Conservation (phyloP, 2,329 filamentous ascomycete species). For the Annulohypoxylon truncatum region DNA sequence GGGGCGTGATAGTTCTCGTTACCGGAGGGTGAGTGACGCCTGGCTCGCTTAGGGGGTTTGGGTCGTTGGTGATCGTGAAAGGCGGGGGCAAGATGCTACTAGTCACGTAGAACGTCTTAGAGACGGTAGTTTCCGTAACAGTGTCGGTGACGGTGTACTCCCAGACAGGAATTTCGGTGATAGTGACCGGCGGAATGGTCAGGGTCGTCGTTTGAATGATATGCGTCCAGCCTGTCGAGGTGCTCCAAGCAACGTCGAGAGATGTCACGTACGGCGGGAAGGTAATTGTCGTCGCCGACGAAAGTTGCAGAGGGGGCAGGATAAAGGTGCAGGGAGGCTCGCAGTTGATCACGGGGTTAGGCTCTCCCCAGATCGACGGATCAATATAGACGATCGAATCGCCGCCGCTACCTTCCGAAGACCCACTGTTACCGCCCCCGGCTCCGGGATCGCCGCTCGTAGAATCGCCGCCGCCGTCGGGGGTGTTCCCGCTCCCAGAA, state of each 20-base stretch:
- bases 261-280: constrained; percentile 16
- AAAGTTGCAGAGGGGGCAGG: constrained; percentile 22
- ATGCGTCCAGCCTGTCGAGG: constrained; percentile 4
- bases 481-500: constrained; percentile 8
- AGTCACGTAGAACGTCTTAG: neutral
- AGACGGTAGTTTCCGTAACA: neutral
- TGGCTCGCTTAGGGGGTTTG: neutral
- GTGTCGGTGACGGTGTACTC: neutral
- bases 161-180: constrained; percentile 6
- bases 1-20: constrained; percentile 10
- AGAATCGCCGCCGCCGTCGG: neutral
- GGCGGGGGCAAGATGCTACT: constrained; percentile 11
- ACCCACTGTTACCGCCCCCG: constrained; percentile 5
- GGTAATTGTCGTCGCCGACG: constrained; percentile 15
- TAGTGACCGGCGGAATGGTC: constrained; percentile 3
- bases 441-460: neutral
- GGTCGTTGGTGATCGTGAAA: constrained; percentile 6
- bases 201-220: constrained; percentile 9
- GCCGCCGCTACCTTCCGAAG: constrained; percentile 12
- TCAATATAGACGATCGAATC: constrained; percentile 15
- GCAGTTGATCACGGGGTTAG: constrained; percentile 19
- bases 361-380: constrained; percentile 17
- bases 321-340: constrained; percentile 28
- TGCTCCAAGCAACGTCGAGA: constrained; percentile 7
- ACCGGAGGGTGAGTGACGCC: constrained; percentile 9